Conservation (phyloP, 768 basidiomycete genomes). For the Termitomyces eurrhizus region DNA sequence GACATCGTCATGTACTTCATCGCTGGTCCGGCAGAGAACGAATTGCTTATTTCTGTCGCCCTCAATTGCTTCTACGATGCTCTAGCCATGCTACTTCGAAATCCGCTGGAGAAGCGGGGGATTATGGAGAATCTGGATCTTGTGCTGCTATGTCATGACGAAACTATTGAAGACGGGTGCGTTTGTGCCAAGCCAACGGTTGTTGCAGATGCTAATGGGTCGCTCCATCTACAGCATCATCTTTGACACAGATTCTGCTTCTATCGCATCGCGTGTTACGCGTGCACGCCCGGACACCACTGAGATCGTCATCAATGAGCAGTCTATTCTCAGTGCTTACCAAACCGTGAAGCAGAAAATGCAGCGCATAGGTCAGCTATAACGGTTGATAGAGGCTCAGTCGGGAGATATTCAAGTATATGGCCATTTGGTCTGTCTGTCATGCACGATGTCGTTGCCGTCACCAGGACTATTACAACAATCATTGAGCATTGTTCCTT, state of each 20-base stretch:
- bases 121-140: conserved; percentile 94
- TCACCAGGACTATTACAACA: neutral
- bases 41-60: conserved; percentile 90
- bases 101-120: conserved; percentile 91
- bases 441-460: neutral
- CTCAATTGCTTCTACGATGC: conserved; percentile 86
- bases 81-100: conserved; percentile 77
- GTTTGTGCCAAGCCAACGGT: conserved; percentile 17
- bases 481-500: neutral
- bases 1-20: conserved; percentile 96
- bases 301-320: conserved; percentile 98
- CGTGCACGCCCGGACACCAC: conserved; percentile 89
- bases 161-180: conserved; percentile 97
- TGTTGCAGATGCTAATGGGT: neutral
- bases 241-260: conserved; percentile 91
- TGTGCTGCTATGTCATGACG: conserved; percentile 89
- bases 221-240: conserved; percentile 61
- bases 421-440: neutral
- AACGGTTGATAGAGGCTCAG: neutral
- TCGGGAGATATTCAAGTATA: neutral
- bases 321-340: conserved; percentile 91
- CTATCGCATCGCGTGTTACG: conserved; percentile 94
- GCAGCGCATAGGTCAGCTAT: conserved; percentile 72
- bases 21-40: conserved; percentile 85
- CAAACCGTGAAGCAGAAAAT: conserved; percentile 85